Evolutionary conservation across 495 filamentous ascomycete species (phyloP), one percentile per base, ranked within the genome.

Genomic region (Tricharina praecox): DNA sequence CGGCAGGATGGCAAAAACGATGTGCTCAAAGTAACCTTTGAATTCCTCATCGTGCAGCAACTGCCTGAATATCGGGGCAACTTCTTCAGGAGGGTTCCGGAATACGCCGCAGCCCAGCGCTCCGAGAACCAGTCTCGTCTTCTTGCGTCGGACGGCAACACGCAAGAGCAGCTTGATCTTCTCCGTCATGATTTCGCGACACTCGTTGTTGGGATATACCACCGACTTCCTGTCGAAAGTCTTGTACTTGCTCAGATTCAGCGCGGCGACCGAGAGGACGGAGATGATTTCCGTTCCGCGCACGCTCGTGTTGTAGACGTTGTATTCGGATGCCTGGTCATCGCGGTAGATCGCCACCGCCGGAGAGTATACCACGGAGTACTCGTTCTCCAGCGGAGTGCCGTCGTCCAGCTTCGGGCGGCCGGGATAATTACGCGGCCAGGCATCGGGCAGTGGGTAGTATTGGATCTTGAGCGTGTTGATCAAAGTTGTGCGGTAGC

Each of bases 41-140:
- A 81, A 82, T 55, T 82, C 77, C 0, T 39, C 26, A 47, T 82
- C 74, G 26, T 49, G 23, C 48, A 82, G 66, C 15, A 80, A 72
- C 50, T 75, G 70, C 21, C 50, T 38, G 67, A 74, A 82, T 50
- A 70, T 73, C 19, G 66, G 16, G 3, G 68, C 72, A 11, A 81
- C 72, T 35, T 71, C 70, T 9, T 62, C 51, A 0, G 59, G 62
- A 19, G 79, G 79, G 52, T 81, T 78, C 4, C 46, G 52, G 60
- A 78, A 81, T 2, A 67, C 74, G 1, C 77, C 78, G 48, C 78
- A 81, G 1, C 79, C 79, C 16, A 83, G 51, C 0, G 77, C 77
- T 0, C 77, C 76, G 1, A 82, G 66, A 10, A 81, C 70, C 10
- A 82, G 52, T 55, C 65, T 63, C 11, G 66, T 62, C 54, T 78